A percentile compares a stretch with the other conserved stretches of the same genome.
Evolutionary conservation across 2,329 filamentous ascomycete species (phyloP).

Genomic region (Colletotrichum limetticola): DNA sequence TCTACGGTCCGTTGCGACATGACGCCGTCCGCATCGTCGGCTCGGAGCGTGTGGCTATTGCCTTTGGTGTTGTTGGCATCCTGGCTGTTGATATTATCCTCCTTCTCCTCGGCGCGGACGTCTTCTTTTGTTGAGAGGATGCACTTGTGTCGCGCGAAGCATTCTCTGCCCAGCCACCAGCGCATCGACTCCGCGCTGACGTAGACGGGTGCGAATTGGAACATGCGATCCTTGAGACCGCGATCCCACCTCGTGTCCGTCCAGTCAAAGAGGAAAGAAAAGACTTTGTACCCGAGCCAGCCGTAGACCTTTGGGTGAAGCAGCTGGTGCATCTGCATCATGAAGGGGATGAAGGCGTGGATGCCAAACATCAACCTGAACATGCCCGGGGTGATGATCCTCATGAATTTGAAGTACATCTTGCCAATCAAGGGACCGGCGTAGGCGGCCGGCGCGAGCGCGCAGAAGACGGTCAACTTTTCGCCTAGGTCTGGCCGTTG

Average conservation of each 20-base stretch:
- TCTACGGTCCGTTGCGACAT: conserved; percentile 38
- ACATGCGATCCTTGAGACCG: conserved; percentile 81
- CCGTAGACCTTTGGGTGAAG: conserved; percentile 78
- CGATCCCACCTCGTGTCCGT: conserved; percentile 86
- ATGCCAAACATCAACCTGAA: conserved; percentile 91
- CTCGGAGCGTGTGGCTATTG: conserved; percentile 37
- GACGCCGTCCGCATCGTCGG: conserved; percentile 47
- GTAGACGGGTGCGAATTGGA: conserved; percentile 92
- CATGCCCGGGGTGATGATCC: conserved; percentile 77
- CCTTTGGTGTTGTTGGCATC: conserved; percentile 51
- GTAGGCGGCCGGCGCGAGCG: conserved; percentile 89
- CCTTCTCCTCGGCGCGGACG: conserved; percentile 68
- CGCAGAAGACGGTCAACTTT: conserved; percentile 89
- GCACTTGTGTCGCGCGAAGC: conserved; percentile 83
- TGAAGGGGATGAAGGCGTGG: conserved; percentile 91
- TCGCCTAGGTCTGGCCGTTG: conserved; percentile 87
- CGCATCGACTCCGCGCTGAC: conserved; percentile 91
- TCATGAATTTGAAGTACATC: conserved; percentile 93
- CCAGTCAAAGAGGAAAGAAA: conserved; percentile 92
- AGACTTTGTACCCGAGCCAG: conserved; percentile 86
- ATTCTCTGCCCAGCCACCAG: conserved; percentile 93
- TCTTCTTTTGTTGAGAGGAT: conserved; percentile 84
- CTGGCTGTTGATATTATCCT: conserved; percentile 61
- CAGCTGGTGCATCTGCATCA: conserved; percentile 83
- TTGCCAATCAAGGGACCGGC: conserved; percentile 87